Evolutionary conservation across 2,329 filamentous ascomycete species (phyloP).

Genomic region (Lasiodiplodia gonubiensis): DNA sequence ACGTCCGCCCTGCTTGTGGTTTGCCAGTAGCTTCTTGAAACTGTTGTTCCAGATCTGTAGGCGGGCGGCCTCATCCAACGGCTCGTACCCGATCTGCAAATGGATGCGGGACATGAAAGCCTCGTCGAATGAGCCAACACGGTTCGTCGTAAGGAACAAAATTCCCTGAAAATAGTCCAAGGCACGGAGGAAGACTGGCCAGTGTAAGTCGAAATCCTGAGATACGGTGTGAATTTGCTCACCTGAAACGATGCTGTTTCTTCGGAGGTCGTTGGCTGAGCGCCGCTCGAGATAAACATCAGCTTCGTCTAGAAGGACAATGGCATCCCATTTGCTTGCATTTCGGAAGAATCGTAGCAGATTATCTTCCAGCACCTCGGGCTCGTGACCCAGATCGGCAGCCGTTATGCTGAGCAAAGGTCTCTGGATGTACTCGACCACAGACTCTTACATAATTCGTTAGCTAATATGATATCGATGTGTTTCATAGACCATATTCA

Average conservation of each 20-base stretch:
- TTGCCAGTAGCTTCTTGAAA: not conserved
- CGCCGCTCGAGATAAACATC: slow-evolving; percentile 47
- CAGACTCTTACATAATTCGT: slow-evolving; percentile 30
- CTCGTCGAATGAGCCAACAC: no score
- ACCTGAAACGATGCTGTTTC: not conserved
- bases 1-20: not conserved
- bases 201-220: no score
- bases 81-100: not conserved
- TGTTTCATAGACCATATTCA: not conserved
- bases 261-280: not conserved
- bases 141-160: no score
- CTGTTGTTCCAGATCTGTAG: not conserved
- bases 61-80: not conserved
- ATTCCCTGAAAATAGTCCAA: not conserved
- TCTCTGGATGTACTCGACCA: slow-evolving; percentile 36
- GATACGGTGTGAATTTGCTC: not conserved
- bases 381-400: slow-evolving; percentile 33
- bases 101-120: no score
- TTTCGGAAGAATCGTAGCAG: slow-evolving; percentile 32
- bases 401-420: slow-evolving; percentile 35
- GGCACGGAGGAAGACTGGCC: not conserved
- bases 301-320: slow-evolving; percentile 45
- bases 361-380: slow-evolving; percentile 30
- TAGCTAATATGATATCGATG: no score
- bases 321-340: slow-evolving; percentile 35